phyloP scores from a whole-genome alignment of 73 alveolate species.

The Effrenium voratum region DNA sequence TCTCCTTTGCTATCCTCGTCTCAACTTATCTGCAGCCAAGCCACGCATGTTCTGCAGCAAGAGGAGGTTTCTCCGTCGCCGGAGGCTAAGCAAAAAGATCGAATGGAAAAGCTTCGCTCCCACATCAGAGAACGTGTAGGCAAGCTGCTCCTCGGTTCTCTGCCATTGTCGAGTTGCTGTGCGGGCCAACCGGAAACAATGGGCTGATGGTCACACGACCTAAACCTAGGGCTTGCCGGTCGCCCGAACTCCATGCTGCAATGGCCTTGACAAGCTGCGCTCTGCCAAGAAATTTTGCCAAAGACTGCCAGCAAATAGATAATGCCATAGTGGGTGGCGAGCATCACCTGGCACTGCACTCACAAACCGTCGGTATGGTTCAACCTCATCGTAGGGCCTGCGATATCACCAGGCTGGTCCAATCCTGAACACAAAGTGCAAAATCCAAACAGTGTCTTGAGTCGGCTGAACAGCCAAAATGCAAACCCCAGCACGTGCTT shows the following conservation, averaged over 20 bases:
- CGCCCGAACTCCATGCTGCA: neutral
- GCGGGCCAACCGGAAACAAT: no score
- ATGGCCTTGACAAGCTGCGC: neutral
- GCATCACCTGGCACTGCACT: conserved; percentile 15
- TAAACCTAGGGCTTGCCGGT: no score
- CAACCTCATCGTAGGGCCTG: no score
- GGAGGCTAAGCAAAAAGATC: conserved; percentile 13
- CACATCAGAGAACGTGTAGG: conserved; percentile 51
- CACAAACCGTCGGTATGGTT: no score
- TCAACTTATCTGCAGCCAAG: neutral
- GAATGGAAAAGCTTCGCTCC: conserved; percentile 69
- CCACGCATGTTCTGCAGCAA: neutral
- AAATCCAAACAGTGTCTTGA: no score
- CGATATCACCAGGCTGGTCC: no score
- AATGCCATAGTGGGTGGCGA: conserved; percentile 52
- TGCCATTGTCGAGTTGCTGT: no score
- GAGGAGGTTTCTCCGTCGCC: conserved; percentile 35
- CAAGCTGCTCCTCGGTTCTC: conserved; percentile 23
- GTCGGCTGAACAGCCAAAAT: no score
- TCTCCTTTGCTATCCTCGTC: neutral
- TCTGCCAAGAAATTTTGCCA: conserved; percentile 13
- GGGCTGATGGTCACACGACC: no score
- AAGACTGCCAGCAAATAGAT: conserved; percentile 51
- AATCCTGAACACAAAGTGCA: no score
- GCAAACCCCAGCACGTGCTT: no score